A percentile compares a stretch with the other conserved stretches of the same genome.
Evolutionary conservation across 2,329 filamentous ascomycete species (phyloP).

Genomic region (Cercospora nicotianae): DNA sequence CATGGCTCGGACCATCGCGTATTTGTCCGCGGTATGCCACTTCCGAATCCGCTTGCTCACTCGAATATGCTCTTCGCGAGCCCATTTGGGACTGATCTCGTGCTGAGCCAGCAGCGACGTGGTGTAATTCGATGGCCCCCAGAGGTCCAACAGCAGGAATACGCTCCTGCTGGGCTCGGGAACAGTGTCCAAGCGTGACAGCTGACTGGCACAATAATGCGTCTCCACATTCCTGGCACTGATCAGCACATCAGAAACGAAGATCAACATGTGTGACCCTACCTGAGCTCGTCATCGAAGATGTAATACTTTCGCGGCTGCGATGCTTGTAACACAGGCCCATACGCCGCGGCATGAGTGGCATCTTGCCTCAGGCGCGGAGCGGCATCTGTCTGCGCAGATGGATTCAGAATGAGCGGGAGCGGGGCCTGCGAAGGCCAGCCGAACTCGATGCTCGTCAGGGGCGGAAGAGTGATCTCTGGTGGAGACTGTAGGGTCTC

Average conservation of each 20-base stretch:
- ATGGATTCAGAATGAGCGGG: not conserved
- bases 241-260: not conserved
- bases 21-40: too few species aligned
- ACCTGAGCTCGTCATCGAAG: not conserved
- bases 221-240: not conserved
- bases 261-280: not conserved
- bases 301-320: not conserved
- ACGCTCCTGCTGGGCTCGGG: not conserved
- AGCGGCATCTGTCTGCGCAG: not conserved
- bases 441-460: not conserved
- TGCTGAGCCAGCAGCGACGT: not conserved
- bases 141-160: not conserved
- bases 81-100: not conserved
- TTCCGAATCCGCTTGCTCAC: not conserved
- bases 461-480: not conserved
- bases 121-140: not conserved
- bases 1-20: too few species aligned
- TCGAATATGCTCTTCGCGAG: not conserved
- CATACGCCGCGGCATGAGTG: not conserved
- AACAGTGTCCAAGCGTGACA: not conserved
- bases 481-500: not conserved
- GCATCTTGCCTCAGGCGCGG: not conserved
- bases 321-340: not conserved
- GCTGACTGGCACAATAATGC: not conserved
- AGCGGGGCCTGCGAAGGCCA: not conserved